Percentiles rank a stretch among this genome's conserved stretches.
phyloP scores from a whole-genome alignment of 1,284 basidiomycete species.

The Papiliotrema laurentii region DNA sequence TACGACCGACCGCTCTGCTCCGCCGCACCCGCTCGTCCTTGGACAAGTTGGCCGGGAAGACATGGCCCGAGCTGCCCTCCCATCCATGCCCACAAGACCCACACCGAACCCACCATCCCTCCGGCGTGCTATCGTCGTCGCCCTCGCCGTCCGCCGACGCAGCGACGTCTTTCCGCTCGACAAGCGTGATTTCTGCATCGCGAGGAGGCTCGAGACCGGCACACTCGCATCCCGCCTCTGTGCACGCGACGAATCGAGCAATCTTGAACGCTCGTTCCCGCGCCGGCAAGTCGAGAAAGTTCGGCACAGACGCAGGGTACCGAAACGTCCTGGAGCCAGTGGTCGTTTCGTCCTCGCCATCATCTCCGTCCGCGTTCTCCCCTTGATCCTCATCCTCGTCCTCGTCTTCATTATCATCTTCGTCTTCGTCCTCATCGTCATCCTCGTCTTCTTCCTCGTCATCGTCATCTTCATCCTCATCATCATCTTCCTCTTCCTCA shows the following conservation, averaged over 20 bases:
- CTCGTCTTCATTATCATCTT: slow-evolving; percentile 52
- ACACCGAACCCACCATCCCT: slow-evolving; percentile 62
- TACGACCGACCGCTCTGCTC: slow-evolving; percentile 68
- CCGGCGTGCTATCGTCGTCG: slow-evolving; percentile 20
- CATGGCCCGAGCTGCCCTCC: slow-evolving; percentile 64
- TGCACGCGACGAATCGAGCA: slow-evolving; percentile 40
- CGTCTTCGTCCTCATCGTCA: slow-evolving; percentile 8
- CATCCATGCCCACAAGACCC: slow-evolving; percentile 67
- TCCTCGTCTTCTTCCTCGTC: slow-evolving; percentile 5
- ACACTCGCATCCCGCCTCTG: slow-evolving; percentile 50
- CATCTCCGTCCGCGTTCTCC: slow-evolving; percentile 2
- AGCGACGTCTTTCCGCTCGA: slow-evolving; percentile 50
- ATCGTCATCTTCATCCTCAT: slow-evolving; percentile 60
- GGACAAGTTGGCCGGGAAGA: slow-evolving; percentile 43
- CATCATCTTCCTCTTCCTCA: slow-evolving; percentile 53
- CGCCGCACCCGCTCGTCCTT: slow-evolving; percentile 53
- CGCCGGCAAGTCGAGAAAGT: slow-evolving; percentile 28
- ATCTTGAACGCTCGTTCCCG: slow-evolving; percentile 42
- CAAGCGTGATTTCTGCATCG: slow-evolving; percentile 56
- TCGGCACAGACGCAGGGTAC: slow-evolving; percentile 32
- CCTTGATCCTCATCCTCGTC: slow-evolving; percentile 61
- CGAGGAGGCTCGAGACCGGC: slow-evolving; percentile 63
- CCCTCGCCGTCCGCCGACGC: neutral
- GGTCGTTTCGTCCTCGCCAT: slow-evolving; percentile 1
- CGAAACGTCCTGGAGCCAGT: slow-evolving; percentile 1